Percentiles rank a stretch among this genome's conserved stretches.
These are phyloP conservation scores for Hypomyces perniciosus DNA, from an alignment of 2,329 filamentous ascomycete genomes.

Conservation along the genomic window DNA sequence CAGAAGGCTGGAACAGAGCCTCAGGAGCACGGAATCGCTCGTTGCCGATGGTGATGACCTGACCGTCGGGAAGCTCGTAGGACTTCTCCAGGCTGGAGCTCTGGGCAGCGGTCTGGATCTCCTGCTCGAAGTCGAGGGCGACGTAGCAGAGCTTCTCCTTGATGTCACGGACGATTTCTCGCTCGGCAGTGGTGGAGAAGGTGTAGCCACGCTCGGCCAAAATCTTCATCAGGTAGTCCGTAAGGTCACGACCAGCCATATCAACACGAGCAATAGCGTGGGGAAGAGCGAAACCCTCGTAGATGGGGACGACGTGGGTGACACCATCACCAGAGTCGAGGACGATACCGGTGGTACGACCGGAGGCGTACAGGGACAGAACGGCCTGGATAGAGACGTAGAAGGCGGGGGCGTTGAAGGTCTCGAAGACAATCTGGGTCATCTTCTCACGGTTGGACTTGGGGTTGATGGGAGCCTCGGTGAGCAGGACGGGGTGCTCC, in stretches of 20 bases:
- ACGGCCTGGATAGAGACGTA: conserved; percentile 99
- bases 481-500: conserved; percentile 99
- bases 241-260: conserved; percentile 99
- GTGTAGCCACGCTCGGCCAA: conserved; percentile 98
- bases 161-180: conserved; percentile 99
- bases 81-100: conserved; percentile 99
- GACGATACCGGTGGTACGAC: conserved; percentile 99
- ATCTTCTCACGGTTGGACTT: conserved; percentile 99
- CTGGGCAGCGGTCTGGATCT: conserved; percentile 99
- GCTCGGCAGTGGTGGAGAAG: conserved; percentile 99
- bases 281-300: conserved; percentile 99
- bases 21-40: conserved; percentile 99
- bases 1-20: conserved; percentile 98
- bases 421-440: conserved; percentile 99
- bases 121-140: conserved; percentile 99
- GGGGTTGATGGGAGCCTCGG: conserved; percentile 99
- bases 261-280: conserved; percentile 99
- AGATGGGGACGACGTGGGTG: conserved; percentile 99
- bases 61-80: conserved; percentile 98
- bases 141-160: conserved; percentile 99
- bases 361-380: conserved; percentile 97
- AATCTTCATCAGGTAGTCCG: conserved; percentile 99
- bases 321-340: conserved; percentile 99
- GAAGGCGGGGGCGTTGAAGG: conserved; percentile 99
- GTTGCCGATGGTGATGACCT: conserved; percentile 99